phyloP scores from a whole-genome alignment of 305 asterid genomes.

The Fraxinus angustifolia region DNA sequence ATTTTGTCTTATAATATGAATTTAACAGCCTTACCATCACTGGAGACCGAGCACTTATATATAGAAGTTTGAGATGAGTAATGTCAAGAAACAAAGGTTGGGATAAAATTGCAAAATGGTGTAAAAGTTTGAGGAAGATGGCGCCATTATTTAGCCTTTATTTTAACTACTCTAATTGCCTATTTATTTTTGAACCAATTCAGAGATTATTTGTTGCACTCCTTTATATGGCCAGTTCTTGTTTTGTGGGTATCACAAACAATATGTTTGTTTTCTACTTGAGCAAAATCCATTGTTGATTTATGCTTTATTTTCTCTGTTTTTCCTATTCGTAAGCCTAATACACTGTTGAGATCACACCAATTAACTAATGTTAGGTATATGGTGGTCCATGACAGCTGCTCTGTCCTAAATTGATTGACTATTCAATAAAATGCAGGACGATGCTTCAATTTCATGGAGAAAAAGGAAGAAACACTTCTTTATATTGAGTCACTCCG shows the following conservation, averaged over 20 bases:
- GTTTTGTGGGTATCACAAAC: background rate
- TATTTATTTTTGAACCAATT: background rate
- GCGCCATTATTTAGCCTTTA: background rate
- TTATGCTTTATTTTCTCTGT: background rate
- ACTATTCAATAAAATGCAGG: slow-evolving; percentile 56
- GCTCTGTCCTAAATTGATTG: slow-evolving; percentile 21
- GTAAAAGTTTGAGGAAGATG: background rate
- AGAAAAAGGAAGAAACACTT: slow-evolving; percentile 98
- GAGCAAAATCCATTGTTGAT: background rate
- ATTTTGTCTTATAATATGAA: background rate
- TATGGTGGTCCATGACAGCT: background rate
- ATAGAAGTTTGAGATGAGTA: background rate
- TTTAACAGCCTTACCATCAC: background rate
- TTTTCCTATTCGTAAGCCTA: background rate
- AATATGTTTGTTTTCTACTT: background rate
- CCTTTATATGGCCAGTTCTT: background rate
- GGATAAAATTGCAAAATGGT: background rate
- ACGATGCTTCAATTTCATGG: slow-evolving; percentile 91
- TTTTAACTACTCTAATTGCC: background rate
- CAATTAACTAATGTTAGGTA: background rate
- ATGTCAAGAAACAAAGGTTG: background rate
- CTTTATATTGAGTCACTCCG: slow-evolving; percentile 87
- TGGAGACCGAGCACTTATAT: background rate
- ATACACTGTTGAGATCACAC: background rate
- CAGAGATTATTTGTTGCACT: background rate